phyloP scores from a whole-genome alignment of 2,329 filamentous ascomycete species.

The Celoporthe dispersa region DNA sequence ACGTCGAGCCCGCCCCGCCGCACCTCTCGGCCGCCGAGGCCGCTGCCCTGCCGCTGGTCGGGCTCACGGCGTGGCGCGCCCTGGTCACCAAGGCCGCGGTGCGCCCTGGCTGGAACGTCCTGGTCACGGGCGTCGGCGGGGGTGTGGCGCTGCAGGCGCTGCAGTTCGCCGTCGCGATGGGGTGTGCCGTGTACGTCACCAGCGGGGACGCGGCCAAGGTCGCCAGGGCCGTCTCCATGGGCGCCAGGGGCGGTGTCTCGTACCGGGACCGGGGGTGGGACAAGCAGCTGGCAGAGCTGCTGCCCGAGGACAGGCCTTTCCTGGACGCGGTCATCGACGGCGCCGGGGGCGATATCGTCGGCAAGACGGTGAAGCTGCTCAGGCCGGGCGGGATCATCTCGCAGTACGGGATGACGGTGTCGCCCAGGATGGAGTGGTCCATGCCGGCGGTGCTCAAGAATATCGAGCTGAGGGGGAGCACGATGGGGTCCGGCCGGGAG shows the following conservation, averaged over 20 bases:
- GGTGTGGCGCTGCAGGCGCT: slow-evolving; percentile 85
- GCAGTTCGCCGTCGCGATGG: slow-evolving; percentile 76
- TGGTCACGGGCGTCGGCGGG: slow-evolving; percentile 91
- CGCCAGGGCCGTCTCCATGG: slow-evolving; percentile 69
- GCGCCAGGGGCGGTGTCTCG: slow-evolving; percentile 79
- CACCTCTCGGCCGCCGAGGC: slow-evolving; percentile 77
- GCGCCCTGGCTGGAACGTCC: slow-evolving; percentile 69
- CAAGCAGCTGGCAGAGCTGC: slow-evolving; percentile 66
- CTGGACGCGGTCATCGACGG: slow-evolving; percentile 89
- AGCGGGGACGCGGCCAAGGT: slow-evolving; percentile 78
- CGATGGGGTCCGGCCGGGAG: slow-evolving; percentile 89
- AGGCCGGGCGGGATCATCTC: slow-evolving; percentile 84
- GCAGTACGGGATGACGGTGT: slow-evolving; percentile 88
- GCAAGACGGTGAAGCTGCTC: slow-evolving; percentile 68
- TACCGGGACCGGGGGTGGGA: slow-evolving; percentile 86
- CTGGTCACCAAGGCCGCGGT: slow-evolving; percentile 74
- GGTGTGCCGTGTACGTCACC: slow-evolving; percentile 81
- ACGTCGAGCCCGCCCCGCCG: slow-evolving; percentile 75
- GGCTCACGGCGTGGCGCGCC: slow-evolving; percentile 87
- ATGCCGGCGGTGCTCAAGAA: slow-evolving; percentile 88
- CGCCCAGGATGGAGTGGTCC: slow-evolving; percentile 82
- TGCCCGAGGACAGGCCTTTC: slow-evolving; percentile 69
- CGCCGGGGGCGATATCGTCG: slow-evolving; percentile 83
- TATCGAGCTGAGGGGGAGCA: slow-evolving; percentile 82
- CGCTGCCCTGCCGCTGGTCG: slow-evolving; percentile 83